phyloP scores from a whole-genome alignment of 345 rosid genomes.

The Salix exigua region DNA sequence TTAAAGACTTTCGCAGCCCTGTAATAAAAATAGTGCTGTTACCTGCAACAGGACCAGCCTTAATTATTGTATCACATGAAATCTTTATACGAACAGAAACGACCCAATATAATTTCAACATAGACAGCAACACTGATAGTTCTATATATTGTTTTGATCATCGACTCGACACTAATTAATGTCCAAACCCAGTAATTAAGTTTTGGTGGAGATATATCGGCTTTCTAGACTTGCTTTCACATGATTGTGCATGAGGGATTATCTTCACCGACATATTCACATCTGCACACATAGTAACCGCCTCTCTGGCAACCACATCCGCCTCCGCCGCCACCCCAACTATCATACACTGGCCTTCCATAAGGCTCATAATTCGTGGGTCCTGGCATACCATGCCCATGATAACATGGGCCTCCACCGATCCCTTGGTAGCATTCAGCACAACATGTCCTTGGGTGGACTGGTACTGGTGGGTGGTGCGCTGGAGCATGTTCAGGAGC shows the following conservation, averaged over 20 bases:
- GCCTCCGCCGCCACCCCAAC: slow-evolving; percentile 18
- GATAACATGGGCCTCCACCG: slow-evolving; percentile 23
- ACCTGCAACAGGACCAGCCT: too few relatives aligned
- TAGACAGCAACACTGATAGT: too few relatives aligned
- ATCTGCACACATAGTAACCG: slow-evolving; percentile 18
- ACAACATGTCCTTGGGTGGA: slow-evolving; percentile 16
- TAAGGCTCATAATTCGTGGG: slow-evolving; percentile 6
- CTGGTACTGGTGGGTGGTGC: not conserved
- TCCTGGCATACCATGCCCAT: not conserved
- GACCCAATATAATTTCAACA: too few relatives aligned
- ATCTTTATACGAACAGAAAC: too few relatives aligned
- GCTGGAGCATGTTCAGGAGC: not conserved
- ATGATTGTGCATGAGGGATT: slow-evolving; percentile 54
- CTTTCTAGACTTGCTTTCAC: slow-evolving; percentile 23
- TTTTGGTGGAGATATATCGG: too few relatives aligned
- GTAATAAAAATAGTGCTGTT: too few relatives aligned
- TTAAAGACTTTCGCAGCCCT: too few relatives aligned
- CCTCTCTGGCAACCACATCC: slow-evolving; percentile 1
- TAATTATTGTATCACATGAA: too few relatives aligned
- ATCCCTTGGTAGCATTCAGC: slow-evolving; percentile 23
- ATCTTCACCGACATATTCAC: slow-evolving; percentile 46
- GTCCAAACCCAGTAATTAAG: not conserved
- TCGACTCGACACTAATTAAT: not conserved
- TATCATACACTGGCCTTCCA: slow-evolving; percentile 30
- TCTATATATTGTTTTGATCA: too few relatives aligned